A percentile compares a stretch with the other conserved stretches of the same genome.
phyloP scores from a whole-genome alignment of 306 rosid genomes.

The Dalbergia cultrata region DNA sequence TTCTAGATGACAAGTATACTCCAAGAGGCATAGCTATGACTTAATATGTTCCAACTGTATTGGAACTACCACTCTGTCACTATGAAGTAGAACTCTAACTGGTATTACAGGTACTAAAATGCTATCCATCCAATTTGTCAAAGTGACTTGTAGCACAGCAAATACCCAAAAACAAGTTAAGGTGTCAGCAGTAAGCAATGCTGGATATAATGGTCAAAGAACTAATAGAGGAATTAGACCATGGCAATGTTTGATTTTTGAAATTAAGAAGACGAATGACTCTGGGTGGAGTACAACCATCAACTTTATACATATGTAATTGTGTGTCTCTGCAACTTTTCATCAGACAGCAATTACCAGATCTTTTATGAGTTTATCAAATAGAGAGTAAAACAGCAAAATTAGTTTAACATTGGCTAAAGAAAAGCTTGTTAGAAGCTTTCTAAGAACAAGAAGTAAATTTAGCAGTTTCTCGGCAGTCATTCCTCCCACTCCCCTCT shows the following conservation, averaged over 20 bases:
- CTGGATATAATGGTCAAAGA: neutral
- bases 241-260: neutral
- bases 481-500: neutral
- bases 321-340: neutral
- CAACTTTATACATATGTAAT: slow-evolving; percentile 1
- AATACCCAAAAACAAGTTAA: neutral
- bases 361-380: neutral
- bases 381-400: slow-evolving; percentile 8
- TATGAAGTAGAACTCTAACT: neutral
- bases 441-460: neutral
- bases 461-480: neutral
- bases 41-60: neutral
- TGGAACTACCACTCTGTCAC: neutral
- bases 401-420: neutral
- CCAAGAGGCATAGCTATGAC: neutral
- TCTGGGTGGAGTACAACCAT: slow-evolving; percentile 17
- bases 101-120: neutral
- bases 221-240: neutral
- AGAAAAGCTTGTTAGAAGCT: slow-evolving; percentile 19
- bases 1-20: neutral
- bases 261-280: neutral
- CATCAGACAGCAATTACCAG: neutral
- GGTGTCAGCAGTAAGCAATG: slow-evolving; percentile 15
- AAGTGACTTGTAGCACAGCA: neutral
- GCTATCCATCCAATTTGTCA: neutral